Percentiles rank a stretch among this genome's conserved stretches.
Evolutionary conservation across 1,139 yeast genomes (phyloP).

Genomic region (Hanseniaspora gamundiae): DNA sequence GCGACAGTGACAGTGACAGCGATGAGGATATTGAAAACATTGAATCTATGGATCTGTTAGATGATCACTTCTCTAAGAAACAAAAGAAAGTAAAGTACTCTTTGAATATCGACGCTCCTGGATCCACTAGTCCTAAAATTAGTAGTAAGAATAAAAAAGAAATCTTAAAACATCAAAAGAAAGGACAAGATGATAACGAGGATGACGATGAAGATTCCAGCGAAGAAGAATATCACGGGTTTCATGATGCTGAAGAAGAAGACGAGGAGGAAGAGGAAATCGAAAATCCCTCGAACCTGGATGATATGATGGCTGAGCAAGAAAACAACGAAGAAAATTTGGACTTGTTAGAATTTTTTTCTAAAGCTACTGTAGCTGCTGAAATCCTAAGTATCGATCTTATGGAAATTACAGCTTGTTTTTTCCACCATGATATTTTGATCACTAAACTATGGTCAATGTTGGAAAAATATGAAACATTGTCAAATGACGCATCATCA

Average conservation of each 20-base stretch:
- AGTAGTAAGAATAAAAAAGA: too few species aligned
- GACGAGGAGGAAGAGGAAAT: background rate
- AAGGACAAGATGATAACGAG: background rate
- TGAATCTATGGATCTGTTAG: too few species aligned
- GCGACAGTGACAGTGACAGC: too few species aligned
- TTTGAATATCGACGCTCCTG: too few species aligned
- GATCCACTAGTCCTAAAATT: too few species aligned
- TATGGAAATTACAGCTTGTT: conserved; percentile 88
- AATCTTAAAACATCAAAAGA: background rate
- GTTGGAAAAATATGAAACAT: conserved; percentile 49
- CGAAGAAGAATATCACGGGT: background rate
- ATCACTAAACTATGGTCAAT: conserved; percentile 69
- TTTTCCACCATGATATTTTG: conserved; percentile 62
- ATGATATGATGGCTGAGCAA: too few species aligned
- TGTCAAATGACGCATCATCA: conserved; percentile 69
- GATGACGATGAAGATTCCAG: conserved; percentile 1
- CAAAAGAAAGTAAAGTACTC: too few species aligned
- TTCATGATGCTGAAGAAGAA: too few species aligned
- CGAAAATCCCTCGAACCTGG: too few species aligned
- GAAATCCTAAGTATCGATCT: conserved; percentile 87
- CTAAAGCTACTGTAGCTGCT: conserved; percentile 79
- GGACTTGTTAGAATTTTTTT: conserved; percentile 18
- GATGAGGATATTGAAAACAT: too few species aligned
- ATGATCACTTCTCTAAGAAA: too few species aligned
- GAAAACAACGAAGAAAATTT: conserved; percentile 7